Percentiles rank a stretch among this genome's conserved stretches.
These are phyloP conservation scores for Solanum pinnatisectum DNA, from an alignment of 257 asterid genomes.

Conservation along the genomic window DNA sequence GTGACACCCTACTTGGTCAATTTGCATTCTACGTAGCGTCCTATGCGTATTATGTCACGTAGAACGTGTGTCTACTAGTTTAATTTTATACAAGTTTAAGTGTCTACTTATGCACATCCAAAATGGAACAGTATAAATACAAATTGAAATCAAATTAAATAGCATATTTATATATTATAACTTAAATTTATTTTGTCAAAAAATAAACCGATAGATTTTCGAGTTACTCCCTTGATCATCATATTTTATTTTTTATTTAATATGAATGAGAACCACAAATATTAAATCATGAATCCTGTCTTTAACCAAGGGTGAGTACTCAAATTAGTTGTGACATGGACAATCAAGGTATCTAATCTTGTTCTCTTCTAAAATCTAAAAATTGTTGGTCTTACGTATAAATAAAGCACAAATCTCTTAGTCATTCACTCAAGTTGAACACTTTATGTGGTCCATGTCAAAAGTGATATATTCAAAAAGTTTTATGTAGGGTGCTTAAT, in stretches of 20 bases:
- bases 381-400: not conserved
- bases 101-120: not conserved
- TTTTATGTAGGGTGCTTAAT: not conserved
- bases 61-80: not conserved
- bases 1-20: not conserved
- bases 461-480: not conserved
- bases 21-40: not conserved
- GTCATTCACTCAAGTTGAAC: not conserved
- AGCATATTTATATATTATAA: too few relatives aligned
- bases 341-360: not conserved
- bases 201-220: not conserved
- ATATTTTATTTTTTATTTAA: too few relatives aligned
- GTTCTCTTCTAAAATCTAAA: not conserved
- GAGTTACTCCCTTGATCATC: too few relatives aligned
- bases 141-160: too few relatives aligned
- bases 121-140: too few relatives aligned
- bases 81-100: too few relatives aligned
- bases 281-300: too few relatives aligned
- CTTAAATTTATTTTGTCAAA: not conserved
- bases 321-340: not conserved
- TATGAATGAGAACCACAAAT: too few relatives aligned
- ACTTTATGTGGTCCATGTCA: not conserved
- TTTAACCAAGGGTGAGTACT: not conserved
- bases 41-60: not conserved
- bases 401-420: not conserved